Percentiles rank a stretch among this genome's conserved stretches.
Conservation (phyloP, 2,329 filamentous ascomycete genomes). For the Claviceps lovelessii region DNA sequence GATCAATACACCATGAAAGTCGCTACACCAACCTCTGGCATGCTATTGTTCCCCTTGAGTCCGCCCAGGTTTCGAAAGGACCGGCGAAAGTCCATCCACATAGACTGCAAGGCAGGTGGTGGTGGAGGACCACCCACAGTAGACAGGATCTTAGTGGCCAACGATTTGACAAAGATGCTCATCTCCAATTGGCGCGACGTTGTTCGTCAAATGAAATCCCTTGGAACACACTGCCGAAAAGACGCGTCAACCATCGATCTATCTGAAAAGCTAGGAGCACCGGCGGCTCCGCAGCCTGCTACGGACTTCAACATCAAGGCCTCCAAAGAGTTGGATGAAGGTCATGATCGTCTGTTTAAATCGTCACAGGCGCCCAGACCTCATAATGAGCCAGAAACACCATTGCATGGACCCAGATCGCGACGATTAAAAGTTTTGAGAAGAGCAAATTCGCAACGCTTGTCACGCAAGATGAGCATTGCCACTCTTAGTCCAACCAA, state of each 20-base stretch:
- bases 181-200: conserved; percentile 52
- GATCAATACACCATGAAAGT: conserved; percentile 34
- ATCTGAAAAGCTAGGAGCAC: conserved; percentile 1
- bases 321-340: background rate
- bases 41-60: conserved; percentile 28
- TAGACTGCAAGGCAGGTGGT: conserved; percentile 2
- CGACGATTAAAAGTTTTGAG: conserved; percentile 11
- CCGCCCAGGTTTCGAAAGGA: conserved; percentile 25
- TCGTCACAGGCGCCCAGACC: conserved; percentile 10
- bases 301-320: background rate
- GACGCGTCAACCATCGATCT: conserved; percentile 8
- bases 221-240: conserved; percentile 20
- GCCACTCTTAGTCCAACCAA: conserved; percentile 17
- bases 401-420: conserved; percentile 14
- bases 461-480: conserved; percentile 12
- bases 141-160: conserved; percentile 44
- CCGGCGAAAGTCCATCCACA: conserved; percentile 10
- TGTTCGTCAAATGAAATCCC: conserved; percentile 41
- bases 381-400: conserved; percentile 25
- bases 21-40: conserved; percentile 26
- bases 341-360: background rate
- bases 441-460: conserved; percentile 11
- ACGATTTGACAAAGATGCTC: conserved; percentile 49
- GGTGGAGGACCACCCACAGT: conserved; percentile 24
- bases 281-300: background rate